These are phyloP conservation scores for Neopestalotiopsis rosae DNA, from an alignment of 2,329 filamentous ascomycete genomes.

Conservation along the genomic window DNA sequence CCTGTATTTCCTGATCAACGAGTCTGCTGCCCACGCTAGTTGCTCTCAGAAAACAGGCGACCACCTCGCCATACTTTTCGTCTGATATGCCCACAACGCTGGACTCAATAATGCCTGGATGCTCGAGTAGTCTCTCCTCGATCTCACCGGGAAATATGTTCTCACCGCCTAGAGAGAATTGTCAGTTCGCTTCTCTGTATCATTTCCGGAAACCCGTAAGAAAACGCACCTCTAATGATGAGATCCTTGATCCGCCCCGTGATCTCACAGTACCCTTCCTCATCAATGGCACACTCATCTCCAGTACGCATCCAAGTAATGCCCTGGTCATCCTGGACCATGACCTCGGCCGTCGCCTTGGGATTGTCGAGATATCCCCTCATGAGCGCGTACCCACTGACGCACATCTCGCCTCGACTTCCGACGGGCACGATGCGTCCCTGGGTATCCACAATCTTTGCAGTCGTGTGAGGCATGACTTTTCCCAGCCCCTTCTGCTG, in stretches of 20 bases:
- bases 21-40: conserved; percentile 39
- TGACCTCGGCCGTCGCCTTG: conserved; percentile 70
- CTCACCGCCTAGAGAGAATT: conserved; percentile 65
- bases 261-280: conserved; percentile 82
- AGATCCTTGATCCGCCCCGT: conserved; percentile 90
- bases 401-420: conserved; percentile 80
- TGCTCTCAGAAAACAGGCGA: conserved; percentile 82
- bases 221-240: conserved; percentile 75
- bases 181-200: background rate
- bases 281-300: conserved; percentile 88
- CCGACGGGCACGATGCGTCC: conserved; percentile 64
- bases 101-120: conserved; percentile 73
- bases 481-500: conserved; percentile 78
- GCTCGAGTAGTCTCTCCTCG: conserved; percentile 82
- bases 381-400: conserved; percentile 88
- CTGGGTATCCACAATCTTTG: conserved; percentile 80
- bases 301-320: conserved; percentile 89
- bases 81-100: conserved; percentile 86
- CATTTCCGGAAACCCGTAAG: conserved; percentile 46
- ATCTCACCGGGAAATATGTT: conserved; percentile 96
- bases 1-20: conserved; percentile 64
- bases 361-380: conserved; percentile 85
- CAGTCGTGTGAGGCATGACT: conserved; percentile 79
- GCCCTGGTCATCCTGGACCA: conserved; percentile 48
- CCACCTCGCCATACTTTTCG: conserved; percentile 81